Conservation (phyloP, 2,329 filamentous ascomycete genomes). For the Penicillium sp. region DNA sequence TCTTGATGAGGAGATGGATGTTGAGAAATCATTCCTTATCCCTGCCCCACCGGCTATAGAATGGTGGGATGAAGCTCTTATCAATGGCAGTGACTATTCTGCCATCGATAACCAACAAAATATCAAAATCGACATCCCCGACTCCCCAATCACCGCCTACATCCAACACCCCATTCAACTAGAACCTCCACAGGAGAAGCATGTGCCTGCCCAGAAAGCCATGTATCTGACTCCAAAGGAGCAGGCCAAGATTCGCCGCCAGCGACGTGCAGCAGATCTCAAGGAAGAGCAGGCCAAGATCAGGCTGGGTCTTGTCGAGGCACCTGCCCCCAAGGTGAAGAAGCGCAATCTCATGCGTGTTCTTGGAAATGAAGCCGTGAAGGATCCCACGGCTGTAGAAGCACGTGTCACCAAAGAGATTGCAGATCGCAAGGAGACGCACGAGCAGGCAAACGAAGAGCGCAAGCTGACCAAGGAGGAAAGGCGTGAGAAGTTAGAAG, state of each 20-base stretch:
- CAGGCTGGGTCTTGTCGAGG: conserved; percentile 81
- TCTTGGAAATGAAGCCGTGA: conserved; percentile 85
- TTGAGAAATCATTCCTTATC: conserved; percentile 86
- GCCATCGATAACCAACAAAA: conserved; percentile 64
- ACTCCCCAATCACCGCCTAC: conserved; percentile 85
- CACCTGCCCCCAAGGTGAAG: conserved; percentile 93
- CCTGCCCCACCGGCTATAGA: conserved; percentile 84
- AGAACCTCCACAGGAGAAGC: conserved; percentile 87
- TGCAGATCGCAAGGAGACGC: conserved; percentile 76
- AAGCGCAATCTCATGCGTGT: conserved; percentile 98
- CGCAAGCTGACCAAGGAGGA: conserved; percentile 88
- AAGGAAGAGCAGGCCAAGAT: conserved; percentile 98
- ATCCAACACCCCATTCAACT: conserved; percentile 91
- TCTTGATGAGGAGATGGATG: conserved; percentile 85
- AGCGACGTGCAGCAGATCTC: conserved; percentile 85
- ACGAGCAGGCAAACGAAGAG: conserved; percentile 76
- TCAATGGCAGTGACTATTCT: conserved; percentile 74
- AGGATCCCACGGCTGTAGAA: conserved; percentile 96
- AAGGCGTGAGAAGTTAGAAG: conserved; percentile 75
- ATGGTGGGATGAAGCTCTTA: conserved; percentile 94
- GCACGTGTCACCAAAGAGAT: conserved; percentile 92
- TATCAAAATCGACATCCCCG: conserved; percentile 73
- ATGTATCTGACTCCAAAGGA: conserved; percentile 92
- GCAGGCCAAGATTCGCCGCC: conserved; percentile 84
- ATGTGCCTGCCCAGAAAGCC: conserved; percentile 75